A percentile compares a stretch with the other conserved stretches of the same genome.
Evolutionary conservation across 495 filamentous ascomycete species (phyloP).

Genomic region (Tuber umbilicatum): DNA sequence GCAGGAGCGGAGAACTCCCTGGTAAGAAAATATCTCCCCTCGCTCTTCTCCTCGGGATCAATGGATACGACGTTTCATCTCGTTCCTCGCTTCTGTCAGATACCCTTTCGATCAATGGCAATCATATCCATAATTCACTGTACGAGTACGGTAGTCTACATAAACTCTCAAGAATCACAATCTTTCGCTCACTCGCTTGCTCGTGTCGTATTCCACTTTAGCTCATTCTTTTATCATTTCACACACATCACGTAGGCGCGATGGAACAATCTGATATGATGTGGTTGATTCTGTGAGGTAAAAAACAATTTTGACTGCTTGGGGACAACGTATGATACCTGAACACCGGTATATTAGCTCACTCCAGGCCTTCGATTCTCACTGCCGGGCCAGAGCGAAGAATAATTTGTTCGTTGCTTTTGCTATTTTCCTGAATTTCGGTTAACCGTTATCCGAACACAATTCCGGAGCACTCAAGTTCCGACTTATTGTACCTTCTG

Average conservation of each 20-base stretch:
- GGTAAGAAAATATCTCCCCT: neutral
- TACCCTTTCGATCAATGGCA: neutral
- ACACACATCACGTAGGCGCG: neutral
- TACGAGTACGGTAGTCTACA: neutral
- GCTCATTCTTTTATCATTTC: neutral
- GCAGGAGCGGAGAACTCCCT: neutral
- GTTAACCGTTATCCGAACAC: neutral
- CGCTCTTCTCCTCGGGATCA: neutral
- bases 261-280: constrained; percentile 2
- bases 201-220: neutral
- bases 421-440: neutral
- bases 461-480: neutral
- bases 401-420: neutral
- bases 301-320: neutral
- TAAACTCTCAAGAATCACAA: neutral
- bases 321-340: neutral
- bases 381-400: neutral
- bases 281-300: neutral
- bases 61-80: neutral
- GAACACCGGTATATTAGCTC: neutral
- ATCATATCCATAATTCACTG: neutral
- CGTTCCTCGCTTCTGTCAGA: neutral
- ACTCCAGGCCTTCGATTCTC: neutral
- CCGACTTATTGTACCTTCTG: neutral
- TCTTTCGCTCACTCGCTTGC: neutral